Evolutionary conservation across 2,329 filamentous ascomycete species (phyloP).

Genomic region (Chaetomium sp.): DNA sequence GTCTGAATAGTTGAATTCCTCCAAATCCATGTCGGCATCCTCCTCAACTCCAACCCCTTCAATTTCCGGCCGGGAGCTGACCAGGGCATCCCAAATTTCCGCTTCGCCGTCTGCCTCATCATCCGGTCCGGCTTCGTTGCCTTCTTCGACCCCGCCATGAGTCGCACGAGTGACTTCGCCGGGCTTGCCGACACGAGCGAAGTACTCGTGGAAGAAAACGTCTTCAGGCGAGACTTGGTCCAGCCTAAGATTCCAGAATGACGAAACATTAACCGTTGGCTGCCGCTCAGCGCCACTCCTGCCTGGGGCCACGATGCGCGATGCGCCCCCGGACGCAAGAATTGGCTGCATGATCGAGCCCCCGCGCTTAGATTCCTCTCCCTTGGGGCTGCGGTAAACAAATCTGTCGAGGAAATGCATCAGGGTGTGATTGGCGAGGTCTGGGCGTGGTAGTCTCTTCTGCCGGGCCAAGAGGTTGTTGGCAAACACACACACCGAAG

Average conservation of each 20-base stretch:
- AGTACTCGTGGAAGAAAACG: slow-evolving; percentile 98
- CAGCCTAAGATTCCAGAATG: slow-evolving; percentile 87
- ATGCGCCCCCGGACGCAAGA: slow-evolving; percentile 43
- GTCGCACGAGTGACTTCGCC: slow-evolving; percentile 46
- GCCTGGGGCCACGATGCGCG: slow-evolving; percentile 50
- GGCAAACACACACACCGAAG: slow-evolving; percentile 82
- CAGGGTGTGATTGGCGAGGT: slow-evolving; percentile 81
- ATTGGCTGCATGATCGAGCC: slow-evolving; percentile 96
- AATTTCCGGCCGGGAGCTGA: slow-evolving; percentile 30
- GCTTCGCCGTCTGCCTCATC: slow-evolving; percentile 41
- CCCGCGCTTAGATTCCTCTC: slow-evolving; percentile 60
- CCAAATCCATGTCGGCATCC: slow-evolving; percentile 43
- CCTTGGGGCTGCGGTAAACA: slow-evolving; percentile 91
- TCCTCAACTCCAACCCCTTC: slow-evolving; percentile 45
- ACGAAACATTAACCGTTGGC: slow-evolving; percentile 67
- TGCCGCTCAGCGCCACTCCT: slow-evolving; percentile 35
- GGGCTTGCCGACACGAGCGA: slow-evolving; percentile 64
- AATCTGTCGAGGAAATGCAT: slow-evolving; percentile 97
- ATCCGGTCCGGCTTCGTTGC: slow-evolving; percentile 67
- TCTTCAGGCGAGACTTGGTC: slow-evolving; percentile 86
- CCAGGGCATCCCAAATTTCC: slow-evolving; percentile 32
- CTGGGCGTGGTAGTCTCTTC: slow-evolving; percentile 76
- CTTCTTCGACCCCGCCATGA: slow-evolving; percentile 37
- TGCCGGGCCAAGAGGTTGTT: slow-evolving; percentile 61
- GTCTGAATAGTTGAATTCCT: slow-evolving; percentile 41